phyloP scores from a whole-genome alignment of 1,284 basidiomycete species.

The Leccinum fallax region DNA sequence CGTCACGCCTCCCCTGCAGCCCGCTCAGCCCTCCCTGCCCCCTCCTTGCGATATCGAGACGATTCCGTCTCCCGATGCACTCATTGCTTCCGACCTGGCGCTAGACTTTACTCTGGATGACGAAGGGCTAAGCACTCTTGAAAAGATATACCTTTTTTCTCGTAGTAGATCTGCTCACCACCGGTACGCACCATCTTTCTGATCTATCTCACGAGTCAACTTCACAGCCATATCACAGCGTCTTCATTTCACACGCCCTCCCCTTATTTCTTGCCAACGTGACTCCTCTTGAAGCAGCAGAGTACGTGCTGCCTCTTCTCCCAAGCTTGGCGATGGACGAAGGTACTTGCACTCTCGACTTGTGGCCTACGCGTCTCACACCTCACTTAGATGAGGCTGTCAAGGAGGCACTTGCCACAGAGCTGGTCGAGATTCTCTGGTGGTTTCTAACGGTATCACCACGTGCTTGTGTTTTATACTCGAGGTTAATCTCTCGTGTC shows the following conservation, averaged over 20 bases:
- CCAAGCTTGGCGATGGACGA: conserved; percentile 87
- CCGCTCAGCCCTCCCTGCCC: conserved; percentile 8
- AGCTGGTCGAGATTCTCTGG: conserved; percentile 87
- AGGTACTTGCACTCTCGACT: conserved; percentile 47
- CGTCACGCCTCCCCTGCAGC: conserved; percentile 15
- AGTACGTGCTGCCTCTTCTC: conserved; percentile 92
- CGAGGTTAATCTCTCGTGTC: conserved; percentile 8
- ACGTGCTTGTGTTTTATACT: conserved; percentile 29
- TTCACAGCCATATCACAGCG: conserved; percentile 37
- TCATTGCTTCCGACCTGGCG: conserved; percentile 40
- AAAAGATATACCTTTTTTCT: conserved; percentile 94
- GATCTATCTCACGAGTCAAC: conserved; percentile 5
- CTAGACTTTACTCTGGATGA: conserved; percentile 63
- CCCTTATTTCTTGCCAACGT: conserved; percentile 76
- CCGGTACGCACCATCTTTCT: conserved; percentile 39
- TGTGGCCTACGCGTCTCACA: conserved; percentile 14
- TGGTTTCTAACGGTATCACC: conserved; percentile 78
- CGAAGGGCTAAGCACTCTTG: conserved; percentile 81
- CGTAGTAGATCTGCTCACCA: conserved; percentile 86
- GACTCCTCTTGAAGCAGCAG: conserved; percentile 86
- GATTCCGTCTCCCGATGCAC: conserved; percentile 31
- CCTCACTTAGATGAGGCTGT: conserved; percentile 76
- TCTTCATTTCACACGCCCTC: conserved; percentile 84
- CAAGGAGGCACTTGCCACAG: conserved; percentile 86
- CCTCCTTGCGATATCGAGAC: conserved; percentile 31